These are phyloP conservation scores for Acer campestre DNA, from an alignment of 345 rosid species.

Conservation along the genomic window DNA sequence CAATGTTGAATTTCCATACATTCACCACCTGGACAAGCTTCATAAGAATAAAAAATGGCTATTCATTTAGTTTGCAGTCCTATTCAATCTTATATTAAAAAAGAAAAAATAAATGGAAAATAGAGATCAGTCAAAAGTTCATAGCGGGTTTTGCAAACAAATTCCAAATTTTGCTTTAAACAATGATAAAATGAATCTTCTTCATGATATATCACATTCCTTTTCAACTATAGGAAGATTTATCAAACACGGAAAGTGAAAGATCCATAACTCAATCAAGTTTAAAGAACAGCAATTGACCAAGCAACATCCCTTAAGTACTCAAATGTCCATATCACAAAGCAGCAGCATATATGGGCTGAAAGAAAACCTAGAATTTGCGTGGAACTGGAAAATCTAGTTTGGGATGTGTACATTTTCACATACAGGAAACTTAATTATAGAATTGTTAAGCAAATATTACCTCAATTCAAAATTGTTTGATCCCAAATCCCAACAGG, in stretches of 20 bases:
- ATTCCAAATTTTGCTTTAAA: not conserved
- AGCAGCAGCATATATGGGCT: not conserved
- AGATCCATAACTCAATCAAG: not conserved
- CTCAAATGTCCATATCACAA: not conserved
- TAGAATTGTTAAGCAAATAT: not conserved
- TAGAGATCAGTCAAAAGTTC: not conserved
- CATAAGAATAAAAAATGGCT: not conserved
- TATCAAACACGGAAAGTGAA: not conserved
- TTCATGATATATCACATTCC: not conserved
- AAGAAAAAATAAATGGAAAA: not conserved
- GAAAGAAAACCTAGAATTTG: conserved; percentile 3
- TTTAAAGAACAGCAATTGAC: not conserved
- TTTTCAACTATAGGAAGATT: not conserved
- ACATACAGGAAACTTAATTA: not conserved
- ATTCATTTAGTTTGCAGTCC: conserved; percentile 9
- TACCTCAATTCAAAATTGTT: not conserved
- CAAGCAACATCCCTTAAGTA: not conserved
- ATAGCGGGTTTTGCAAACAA: not conserved
- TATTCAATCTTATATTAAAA: not conserved
- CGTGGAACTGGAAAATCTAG: not conserved
- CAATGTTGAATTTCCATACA: not conserved
- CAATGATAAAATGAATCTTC: not conserved
- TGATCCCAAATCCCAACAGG: not conserved
- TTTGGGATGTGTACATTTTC: not conserved
- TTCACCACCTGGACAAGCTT: conserved; percentile 5